These are phyloP conservation scores for bread wheat (Triticum aestivum) DNA, from an alignment of 176 grass and related monocot genomes.

Conservation along the genomic window IWGSC_CS_RefSeq_v2.1 NC_057808.1:530868661-530869160, in stretches of 20 bases:
- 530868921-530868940: slow-evolving; percentile 59
- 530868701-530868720: too few relatives aligned
- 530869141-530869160: slow-evolving; percentile 1
- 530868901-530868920: slow-evolving; percentile 37
- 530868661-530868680: too few relatives aligned
- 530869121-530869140: background rate
- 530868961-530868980: slow-evolving; percentile 71
- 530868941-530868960: slow-evolving; percentile 72
- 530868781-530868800: too few relatives aligned
- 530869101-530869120: background rate
- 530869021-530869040: slow-evolving; percentile 61
- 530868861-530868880: slow-evolving; percentile 25
- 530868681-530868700: too few relatives aligned
- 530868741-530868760: too few relatives aligned
- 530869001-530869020: slow-evolving; percentile 81
- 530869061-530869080: background rate
- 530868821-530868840: too few relatives aligned
- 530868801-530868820: too few relatives aligned
- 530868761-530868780: too few relatives aligned
- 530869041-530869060: slow-evolving; percentile 18
- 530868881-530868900: slow-evolving; percentile 16
- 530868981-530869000: slow-evolving; percentile 76
- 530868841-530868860: slow-evolving; percentile 16
- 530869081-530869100: slow-evolving; percentile 19
- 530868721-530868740: too few relatives aligned